Evolutionary conservation across 495 filamentous ascomycete species (phyloP), one percentile per base, ranked within the genome.

Genomic region (Aspergillus carlsbadensis): DNA sequence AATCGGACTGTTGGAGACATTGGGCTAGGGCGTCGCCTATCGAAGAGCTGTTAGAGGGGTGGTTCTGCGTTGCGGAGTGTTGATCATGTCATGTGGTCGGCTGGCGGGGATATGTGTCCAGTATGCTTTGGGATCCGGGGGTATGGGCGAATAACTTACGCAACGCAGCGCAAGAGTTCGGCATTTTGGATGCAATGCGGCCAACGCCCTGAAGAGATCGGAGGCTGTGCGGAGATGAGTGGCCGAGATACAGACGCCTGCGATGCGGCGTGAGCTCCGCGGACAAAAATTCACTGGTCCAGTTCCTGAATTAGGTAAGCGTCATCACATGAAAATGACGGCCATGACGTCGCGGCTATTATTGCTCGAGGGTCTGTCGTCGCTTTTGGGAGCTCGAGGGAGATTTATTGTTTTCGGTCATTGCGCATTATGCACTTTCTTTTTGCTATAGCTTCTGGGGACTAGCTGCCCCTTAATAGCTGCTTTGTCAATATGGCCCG

Each of bases 1-100:
- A 98, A 61, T 97, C 93, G 54, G 90, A 95, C 69, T 92, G 84
- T 74, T 96, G 91, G 51, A 98, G 89, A 76, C 94, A 98, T 79
- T 87, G 75, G 48, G 94, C 94, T 68, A 98, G 81, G 17, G 94
- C 95, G 33, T 88, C 85, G 66, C 94, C 94, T 96, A 49, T 33
- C 36, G 2, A 45, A 50, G 21, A 11, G 11, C 11, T 57, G 52
- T 60, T 54, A 51, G 53, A 39, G 21, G 56, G 57, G 44, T 40
- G 45, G 62, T 49, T 62, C 36, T 26, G 26, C 33, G 37, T 26
- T 34, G 47, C 52, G 52, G 52, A 57, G 36, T 43, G 6, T 8
- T 18, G 39, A 42, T 20, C 39, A 42, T 42, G 44, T 6, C 44
- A 42, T 20, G 14, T 17, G 17, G 44, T 6, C 44, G n/a, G 26